Percentiles rank a stretch among this genome's conserved stretches.
phyloP scores from a whole-genome alignment of 768 basidiomycete genomes.

The Suillus brevipes region DNA sequence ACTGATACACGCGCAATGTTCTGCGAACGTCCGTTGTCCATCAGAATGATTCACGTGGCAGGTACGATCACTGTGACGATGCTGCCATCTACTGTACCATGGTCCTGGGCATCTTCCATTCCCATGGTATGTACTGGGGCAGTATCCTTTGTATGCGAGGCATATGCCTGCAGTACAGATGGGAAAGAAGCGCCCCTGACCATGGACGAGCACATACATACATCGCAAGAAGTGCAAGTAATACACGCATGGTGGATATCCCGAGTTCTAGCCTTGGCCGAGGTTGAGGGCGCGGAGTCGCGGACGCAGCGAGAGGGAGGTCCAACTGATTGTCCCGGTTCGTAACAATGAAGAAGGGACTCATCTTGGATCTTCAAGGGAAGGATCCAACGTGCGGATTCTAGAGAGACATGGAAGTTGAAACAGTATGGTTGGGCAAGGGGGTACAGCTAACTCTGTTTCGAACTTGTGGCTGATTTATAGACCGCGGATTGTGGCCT shows the following conservation, averaged over 20 bases:
- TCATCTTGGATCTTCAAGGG: too few species aligned
- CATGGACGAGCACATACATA: slow-evolving; percentile 30
- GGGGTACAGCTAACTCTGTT: background rate
- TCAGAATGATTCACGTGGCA: background rate
- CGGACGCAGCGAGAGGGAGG: background rate
- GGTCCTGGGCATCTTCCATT: slow-evolving; percentile 53
- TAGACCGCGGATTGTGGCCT: background rate
- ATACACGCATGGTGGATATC: background rate
- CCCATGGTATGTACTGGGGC: slow-evolving; percentile 52
- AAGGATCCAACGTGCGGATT: background rate
- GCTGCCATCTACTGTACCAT: slow-evolving; percentile 29
- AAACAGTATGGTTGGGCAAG: background rate
- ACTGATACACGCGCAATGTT: background rate
- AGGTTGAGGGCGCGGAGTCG: background rate
- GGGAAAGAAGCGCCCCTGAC: slow-evolving; percentile 39
- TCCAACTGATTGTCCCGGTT: background rate
- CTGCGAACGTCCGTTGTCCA: background rate
- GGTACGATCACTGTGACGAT: slow-evolving; percentile 23
- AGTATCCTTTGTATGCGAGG: slow-evolving; percentile 31
- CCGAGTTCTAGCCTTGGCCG: background rate
- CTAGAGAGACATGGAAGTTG: background rate
- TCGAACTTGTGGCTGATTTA: slow-evolving; percentile 1
- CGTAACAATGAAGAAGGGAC: background rate
- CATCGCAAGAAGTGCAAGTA: slow-evolving; percentile 15
- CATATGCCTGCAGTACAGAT: slow-evolving; percentile 34